Base-by-base conservation (phyloP, 495 filamentous ascomycete genomes). In the Aspergillus nanangensis region DNA sequence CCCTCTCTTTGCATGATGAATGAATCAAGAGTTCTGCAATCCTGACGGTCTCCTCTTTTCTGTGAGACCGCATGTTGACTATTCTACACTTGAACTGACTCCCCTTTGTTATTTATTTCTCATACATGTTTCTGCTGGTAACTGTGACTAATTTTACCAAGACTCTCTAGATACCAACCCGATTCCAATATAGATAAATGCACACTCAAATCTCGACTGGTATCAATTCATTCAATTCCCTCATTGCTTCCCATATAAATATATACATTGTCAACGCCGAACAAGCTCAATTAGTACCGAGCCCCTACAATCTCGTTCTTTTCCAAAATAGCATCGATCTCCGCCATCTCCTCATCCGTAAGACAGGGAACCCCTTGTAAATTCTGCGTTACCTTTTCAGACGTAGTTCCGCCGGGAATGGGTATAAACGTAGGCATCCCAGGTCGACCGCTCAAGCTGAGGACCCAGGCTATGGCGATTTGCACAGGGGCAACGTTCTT, bases 401-500 rank as follows among this genome's bases (percentile, higher is more conserved):
- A 57, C 13, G 71, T 76, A 19, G 72, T 76, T 19, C 65, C 79
- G 11, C 90, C 90, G 1, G 89, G 90, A 51, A 96, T 94, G 3
- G 90, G 90, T 45, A 94, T 84, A 53, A 95, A 85, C 4, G 72
- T 75, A 10, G 82, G 80, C 60, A 83, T 74, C 10, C 81, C 86
- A 32, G 80, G 69, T 53, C 76, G 70, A 23, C 65, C 67, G 36
- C 78, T 75, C 44, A 82, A 58, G 3, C 67, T 66, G 25, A 65
- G 63, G 3, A 84, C 69, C 90, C 91, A 96, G 17, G 68, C 77
- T 43, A 96, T 68, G 9, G 88, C 90, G 27, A 95, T 67, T 69
- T 96, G 90, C 2, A 80, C 80, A 0, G 84, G 72, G 9, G 84
- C 87, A 51, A 78, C 79, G 10, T 79, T 80, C 71, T 92, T 95